A percentile compares a stretch with the other conserved stretches of the same genome.
phyloP scores from a whole-genome alignment of 1,139 yeast species.

The Ogataea hybrid region DNA sequence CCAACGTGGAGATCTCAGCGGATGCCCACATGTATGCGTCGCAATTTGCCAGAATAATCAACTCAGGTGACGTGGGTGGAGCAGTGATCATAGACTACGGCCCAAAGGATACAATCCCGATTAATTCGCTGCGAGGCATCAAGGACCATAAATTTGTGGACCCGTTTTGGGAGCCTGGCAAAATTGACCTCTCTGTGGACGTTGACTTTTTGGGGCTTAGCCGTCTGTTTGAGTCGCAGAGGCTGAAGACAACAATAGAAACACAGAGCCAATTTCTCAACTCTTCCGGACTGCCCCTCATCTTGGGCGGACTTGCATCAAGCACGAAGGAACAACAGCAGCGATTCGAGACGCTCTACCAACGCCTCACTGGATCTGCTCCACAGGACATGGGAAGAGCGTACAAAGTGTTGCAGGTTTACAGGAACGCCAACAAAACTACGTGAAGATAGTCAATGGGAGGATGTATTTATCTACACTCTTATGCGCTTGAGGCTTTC shows the following conservation, averaged over 20 bases:
- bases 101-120: slow-evolving; percentile 55
- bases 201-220: slow-evolving; percentile 56
- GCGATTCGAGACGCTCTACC: slow-evolving; percentile 54
- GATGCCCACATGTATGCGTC: slow-evolving; percentile 59
- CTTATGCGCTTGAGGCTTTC: slow-evolving; percentile 6
- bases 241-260: slow-evolving; percentile 47
- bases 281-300: slow-evolving; percentile 69
- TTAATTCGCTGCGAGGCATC: slow-evolving; percentile 71
- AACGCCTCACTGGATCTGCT: slow-evolving; percentile 61
- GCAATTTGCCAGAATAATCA: slow-evolving; percentile 43
- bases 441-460: background rate
- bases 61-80: slow-evolving; percentile 47
- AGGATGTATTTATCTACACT: slow-evolving; percentile 11
- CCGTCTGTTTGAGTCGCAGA: slow-evolving; percentile 18
- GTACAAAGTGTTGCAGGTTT: slow-evolving; percentile 63
- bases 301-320: slow-evolving; percentile 50
- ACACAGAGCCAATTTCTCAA: slow-evolving; percentile 81
- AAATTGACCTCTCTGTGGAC: slow-evolving; percentile 79
- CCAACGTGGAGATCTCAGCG: slow-evolving; percentile 73
- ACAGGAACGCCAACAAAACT: slow-evolving; percentile 42
- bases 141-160: slow-evolving; percentile 70
- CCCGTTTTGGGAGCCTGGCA: slow-evolving; percentile 76
- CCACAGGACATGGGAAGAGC: slow-evolving; percentile 72
- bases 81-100: slow-evolving; percentile 82
- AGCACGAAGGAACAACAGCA: slow-evolving; percentile 39